Conservation (phyloP, 768 basidiomycete species). For the Galerina sulciceps region DNA sequence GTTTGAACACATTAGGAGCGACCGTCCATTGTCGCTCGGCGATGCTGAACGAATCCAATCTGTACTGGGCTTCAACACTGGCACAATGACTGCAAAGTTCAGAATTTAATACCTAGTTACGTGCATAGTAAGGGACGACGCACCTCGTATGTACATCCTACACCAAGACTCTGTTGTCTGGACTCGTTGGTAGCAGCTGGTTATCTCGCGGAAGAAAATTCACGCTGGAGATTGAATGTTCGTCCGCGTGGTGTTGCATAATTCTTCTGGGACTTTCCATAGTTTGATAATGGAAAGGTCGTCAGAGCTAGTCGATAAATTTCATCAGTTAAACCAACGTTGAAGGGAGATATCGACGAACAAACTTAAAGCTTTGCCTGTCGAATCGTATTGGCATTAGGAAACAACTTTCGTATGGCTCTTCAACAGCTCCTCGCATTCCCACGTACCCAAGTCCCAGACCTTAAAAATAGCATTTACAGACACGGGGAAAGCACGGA, state of each 20-base stretch:
- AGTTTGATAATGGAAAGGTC: slow-evolving; percentile 94
- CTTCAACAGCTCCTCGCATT: slow-evolving; percentile 89
- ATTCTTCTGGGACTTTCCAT: slow-evolving; percentile 91
- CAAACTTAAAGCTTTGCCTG: slow-evolving; percentile 83
- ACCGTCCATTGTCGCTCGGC: slow-evolving; percentile 72
- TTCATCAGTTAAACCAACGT: slow-evolving; percentile 21
- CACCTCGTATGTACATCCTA: slow-evolving; percentile 90
- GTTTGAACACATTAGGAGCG: slow-evolving; percentile 78
- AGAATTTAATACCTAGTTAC: slow-evolving; percentile 30
- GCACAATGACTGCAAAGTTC: slow-evolving; percentile 56
- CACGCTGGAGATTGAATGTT: slow-evolving; percentile 88
- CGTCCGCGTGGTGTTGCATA: slow-evolving; percentile 87
- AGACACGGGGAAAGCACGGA: slow-evolving; percentile 84
- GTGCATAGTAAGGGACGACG: slow-evolving; percentile 26
- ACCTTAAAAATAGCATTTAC: slow-evolving; percentile 91
- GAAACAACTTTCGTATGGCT: slow-evolving; percentile 89
- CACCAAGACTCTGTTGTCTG: slow-evolving; percentile 84
- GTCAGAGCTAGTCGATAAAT: slow-evolving; percentile 70
- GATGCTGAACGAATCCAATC: slow-evolving; percentile 83
- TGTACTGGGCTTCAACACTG: slow-evolving; percentile 58
- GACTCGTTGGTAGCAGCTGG: slow-evolving; percentile 82
- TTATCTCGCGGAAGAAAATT: slow-evolving; percentile 87
- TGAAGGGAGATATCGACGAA: slow-evolving; percentile 19
- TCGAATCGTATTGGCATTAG: slow-evolving; percentile 88
- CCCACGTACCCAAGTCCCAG: slow-evolving; percentile 97